Percentiles rank a stretch among this genome's conserved stretches.
Conservation (phyloP, 495 filamentous ascomycete genomes). For the Penicillium tannophilum region DNA sequence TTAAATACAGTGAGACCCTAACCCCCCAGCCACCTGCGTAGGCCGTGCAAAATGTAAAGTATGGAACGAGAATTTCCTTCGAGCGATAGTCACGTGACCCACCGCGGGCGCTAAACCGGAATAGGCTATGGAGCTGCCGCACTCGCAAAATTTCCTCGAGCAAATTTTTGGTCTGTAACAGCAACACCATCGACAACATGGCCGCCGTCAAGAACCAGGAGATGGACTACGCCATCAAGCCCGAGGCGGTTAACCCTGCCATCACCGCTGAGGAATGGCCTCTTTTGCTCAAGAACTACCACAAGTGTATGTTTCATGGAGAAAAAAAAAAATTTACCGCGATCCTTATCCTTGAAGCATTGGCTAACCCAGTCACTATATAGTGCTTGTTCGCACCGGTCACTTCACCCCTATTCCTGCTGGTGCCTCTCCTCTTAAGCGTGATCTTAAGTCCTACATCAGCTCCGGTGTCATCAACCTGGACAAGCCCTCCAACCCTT, state of each 20-base stretch:
- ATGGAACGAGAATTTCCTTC: not conserved
- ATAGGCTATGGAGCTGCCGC: conserved; percentile 35
- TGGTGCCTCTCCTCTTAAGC: conserved; percentile 81
- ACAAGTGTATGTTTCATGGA: conserved; percentile 60
- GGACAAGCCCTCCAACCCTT: conserved; percentile 97
- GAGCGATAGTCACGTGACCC: not conserved
- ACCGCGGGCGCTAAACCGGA: conserved; percentile 30
- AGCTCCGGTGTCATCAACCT: conserved; percentile 97
- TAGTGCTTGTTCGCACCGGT: conserved; percentile 83
- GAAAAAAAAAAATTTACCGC: conserved; percentile 10
- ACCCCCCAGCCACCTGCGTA: not conserved
- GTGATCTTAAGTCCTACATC: conserved; percentile 94
- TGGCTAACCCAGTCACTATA: conserved; percentile 22
- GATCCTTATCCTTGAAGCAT: conserved; percentile 21
- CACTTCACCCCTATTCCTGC: conserved; percentile 94
- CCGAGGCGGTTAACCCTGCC: conserved; percentile 68
- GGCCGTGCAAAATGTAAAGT: not conserved
- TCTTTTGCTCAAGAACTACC: conserved; percentile 89
- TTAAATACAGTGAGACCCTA: not conserved
- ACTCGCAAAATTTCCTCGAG: conserved; percentile 42
- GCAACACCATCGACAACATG: conserved; percentile 42
- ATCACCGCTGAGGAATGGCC: conserved; percentile 83
- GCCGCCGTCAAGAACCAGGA: conserved; percentile 63
- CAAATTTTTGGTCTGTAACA: conserved; percentile 33
- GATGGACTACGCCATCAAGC: conserved; percentile 84